phyloP scores from a whole-genome alignment of 2,329 filamentous ascomycete genomes.

The Fusarium sp. region DNA sequence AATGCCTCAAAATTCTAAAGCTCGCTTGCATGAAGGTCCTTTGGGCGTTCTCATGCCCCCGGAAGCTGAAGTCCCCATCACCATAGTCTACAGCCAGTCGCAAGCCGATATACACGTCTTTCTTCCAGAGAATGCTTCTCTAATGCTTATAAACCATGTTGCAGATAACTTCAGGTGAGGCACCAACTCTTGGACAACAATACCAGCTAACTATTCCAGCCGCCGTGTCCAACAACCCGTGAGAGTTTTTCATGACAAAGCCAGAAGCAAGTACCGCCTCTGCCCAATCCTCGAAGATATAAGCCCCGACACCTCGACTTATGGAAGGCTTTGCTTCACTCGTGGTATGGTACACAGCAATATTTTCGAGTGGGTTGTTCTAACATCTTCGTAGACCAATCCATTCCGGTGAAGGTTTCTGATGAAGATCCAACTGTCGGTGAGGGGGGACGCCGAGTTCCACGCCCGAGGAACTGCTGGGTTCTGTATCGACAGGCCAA shows the following conservation, averaged over 20 bases:
- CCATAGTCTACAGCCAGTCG: constrained; percentile 41
- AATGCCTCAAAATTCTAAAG: not conserved
- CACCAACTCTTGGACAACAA: not conserved
- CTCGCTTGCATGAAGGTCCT: not conserved
- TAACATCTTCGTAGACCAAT: not conserved
- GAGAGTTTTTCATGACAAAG: constrained; percentile 43
- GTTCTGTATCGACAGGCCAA: constrained; percentile 52
- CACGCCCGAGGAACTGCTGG: constrained; percentile 51
- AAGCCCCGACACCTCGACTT: constrained; percentile 17
- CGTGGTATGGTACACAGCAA: constrained; percentile 33
- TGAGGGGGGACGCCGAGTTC: constrained; percentile 31
- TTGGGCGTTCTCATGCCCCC: constrained; percentile 7
- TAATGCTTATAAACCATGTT: constrained; percentile 34
- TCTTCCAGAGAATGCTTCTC: constrained; percentile 38
- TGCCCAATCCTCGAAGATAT: constrained; percentile 41
- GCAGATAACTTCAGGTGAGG: constrained; percentile 46
- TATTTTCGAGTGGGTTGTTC: not conserved
- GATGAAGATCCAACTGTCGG: not conserved
- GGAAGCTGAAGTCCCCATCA: constrained; percentile 36
- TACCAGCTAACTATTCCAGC: constrained; percentile 22
- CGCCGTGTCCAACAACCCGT: constrained; percentile 45
- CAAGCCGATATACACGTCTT: constrained; percentile 47
- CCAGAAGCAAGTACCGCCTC: constrained; percentile 44
- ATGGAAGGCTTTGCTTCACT: constrained; percentile 36
- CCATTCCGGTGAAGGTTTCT: not conserved